Evolutionary conservation across 2,329 filamentous ascomycete species (phyloP).

Genomic region (Mycosphaerella sp.): DNA sequence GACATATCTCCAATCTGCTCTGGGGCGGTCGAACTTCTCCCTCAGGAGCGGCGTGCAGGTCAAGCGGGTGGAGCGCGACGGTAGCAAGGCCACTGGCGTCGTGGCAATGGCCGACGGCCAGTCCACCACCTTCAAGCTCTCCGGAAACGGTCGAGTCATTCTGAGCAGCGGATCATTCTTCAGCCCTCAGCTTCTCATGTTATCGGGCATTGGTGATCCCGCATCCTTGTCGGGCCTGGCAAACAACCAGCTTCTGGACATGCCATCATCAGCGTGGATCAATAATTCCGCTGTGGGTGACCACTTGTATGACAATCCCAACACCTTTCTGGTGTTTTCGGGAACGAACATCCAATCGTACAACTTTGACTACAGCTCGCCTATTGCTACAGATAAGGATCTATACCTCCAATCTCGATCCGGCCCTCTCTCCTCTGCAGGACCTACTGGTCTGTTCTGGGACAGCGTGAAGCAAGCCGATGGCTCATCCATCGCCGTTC

Average conservation of each 20-base stretch:
- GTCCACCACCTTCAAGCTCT: conserved; percentile 60
- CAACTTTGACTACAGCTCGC: conserved; percentile 43
- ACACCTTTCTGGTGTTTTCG: conserved; percentile 44
- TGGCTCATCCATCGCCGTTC: conserved; percentile 45
- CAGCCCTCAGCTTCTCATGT: conserved; percentile 58
- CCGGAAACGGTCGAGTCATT: conserved; percentile 50
- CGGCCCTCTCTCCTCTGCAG: conserved; percentile 50
- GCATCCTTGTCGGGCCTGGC: conserved; percentile 44
- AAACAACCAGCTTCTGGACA: conserved; percentile 33
- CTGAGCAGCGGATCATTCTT: conserved; percentile 53
- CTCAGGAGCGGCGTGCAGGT: conserved; percentile 50
- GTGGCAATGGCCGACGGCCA: conserved; percentile 52
- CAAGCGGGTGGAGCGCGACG: conserved; percentile 45
- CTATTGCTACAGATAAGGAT: conserved; percentile 38
- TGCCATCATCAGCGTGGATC: conserved; percentile 41
- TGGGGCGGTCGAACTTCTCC: conserved; percentile 47
- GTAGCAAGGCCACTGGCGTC: conserved; percentile 50
- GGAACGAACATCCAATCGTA: conserved; percentile 49
- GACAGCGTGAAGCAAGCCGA: conserved; percentile 48
- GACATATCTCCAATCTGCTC: conserved; percentile 47
- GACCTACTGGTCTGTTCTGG: conserved; percentile 51
- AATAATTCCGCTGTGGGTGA: conserved; percentile 46
- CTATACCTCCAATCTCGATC: conserved; percentile 45
- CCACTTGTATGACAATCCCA: conserved; percentile 48
- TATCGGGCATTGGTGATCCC: conserved; percentile 56